phyloP scores from a whole-genome alignment of 2,329 filamentous ascomycete species.

The Cordyceps tenuipes region DNA sequence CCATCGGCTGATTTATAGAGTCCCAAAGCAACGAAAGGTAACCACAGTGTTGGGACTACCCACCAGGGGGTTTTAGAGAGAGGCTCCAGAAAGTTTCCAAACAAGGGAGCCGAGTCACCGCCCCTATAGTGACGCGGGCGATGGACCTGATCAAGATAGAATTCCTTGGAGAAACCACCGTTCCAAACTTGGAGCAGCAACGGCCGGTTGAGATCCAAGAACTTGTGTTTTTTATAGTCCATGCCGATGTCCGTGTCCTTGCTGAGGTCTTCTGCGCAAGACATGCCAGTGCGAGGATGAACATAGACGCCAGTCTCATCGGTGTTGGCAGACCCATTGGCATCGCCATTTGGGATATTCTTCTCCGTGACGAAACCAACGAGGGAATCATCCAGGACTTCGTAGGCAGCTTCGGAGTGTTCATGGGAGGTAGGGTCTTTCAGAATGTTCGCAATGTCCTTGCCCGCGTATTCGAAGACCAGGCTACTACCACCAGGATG shows the following conservation, averaged over 20 bases:
- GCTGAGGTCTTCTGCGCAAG: conserved; percentile 74
- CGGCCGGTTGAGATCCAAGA: conserved; percentile 79
- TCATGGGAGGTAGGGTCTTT: conserved; percentile 73
- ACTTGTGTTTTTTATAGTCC: conserved; percentile 89
- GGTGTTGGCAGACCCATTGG: conserved; percentile 14
- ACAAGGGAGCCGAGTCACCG: conserved; percentile 83
- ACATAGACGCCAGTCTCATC: conserved; percentile 26
- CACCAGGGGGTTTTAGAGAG: conserved; percentile 93
- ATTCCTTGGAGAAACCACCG: conserved; percentile 85
- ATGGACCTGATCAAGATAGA: conserved; percentile 94
- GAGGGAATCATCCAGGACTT: conserved; percentile 80
- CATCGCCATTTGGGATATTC: conserved; percentile 31
- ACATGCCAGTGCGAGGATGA: conserved; percentile 74
- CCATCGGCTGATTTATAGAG: conserved; percentile 56
- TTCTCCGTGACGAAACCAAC: conserved; percentile 70
- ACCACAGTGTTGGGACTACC: conserved; percentile 75
- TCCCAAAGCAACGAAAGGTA: conserved; percentile 71
- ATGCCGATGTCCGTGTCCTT: conserved; percentile 68
- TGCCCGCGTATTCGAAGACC: conserved; percentile 81
- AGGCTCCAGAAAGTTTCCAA: conserved; percentile 98
- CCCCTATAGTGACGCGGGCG: conserved; percentile 93
- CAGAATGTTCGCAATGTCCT: conserved; percentile 76
- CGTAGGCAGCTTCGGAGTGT: conserved; percentile 91
- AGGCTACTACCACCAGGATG: conserved; percentile 87
- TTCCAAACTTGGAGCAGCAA: conserved; percentile 82